Evolutionary conservation across 345 rosid species (phyloP).

Genomic region (Alliaria petiolata): DNA sequence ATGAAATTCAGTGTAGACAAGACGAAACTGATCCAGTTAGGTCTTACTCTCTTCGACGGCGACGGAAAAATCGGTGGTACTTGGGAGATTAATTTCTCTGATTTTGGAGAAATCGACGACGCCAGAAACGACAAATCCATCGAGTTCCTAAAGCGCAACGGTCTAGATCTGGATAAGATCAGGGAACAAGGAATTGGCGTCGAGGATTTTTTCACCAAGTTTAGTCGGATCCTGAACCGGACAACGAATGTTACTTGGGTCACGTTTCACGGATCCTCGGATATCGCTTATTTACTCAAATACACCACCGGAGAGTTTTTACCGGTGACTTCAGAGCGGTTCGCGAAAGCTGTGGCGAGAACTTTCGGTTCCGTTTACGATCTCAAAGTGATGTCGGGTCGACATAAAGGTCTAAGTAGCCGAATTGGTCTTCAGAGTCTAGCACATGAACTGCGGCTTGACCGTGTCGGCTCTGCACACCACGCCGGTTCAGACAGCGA

Average conservation of each 20-base stretch:
- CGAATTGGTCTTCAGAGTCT: neutral
- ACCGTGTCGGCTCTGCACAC: neutral
- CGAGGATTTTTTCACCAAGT: neutral
- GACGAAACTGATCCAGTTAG: constrained; percentile 19
- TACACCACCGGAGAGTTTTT: neutral
- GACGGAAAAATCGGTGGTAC: neutral
- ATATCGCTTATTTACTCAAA: constrained; percentile 5
- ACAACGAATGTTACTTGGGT: neutral
- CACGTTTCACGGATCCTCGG: constrained; percentile 12
- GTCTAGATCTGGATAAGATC: neutral
- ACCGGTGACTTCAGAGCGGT: neutral
- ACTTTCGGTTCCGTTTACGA: neutral
- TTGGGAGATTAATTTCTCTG: constrained; percentile 15
- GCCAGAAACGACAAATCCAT: neutral
- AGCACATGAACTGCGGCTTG: neutral
- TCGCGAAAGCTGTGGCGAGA: neutral
- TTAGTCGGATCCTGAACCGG: neutral
- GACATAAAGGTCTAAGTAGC: neutral
- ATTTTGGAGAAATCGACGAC: neutral
- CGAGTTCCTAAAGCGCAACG: neutral
- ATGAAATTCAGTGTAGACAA: neutral
- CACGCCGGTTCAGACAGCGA: constrained; percentile 11
- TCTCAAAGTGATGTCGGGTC: neutral
- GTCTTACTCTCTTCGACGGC: neutral
- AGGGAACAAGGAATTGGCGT: neutral